Percentiles rank a stretch among this genome's conserved stretches.
Evolutionary conservation across 768 basidiomycete genomes (phyloP).

Genomic region (Lactarius sp.): DNA sequence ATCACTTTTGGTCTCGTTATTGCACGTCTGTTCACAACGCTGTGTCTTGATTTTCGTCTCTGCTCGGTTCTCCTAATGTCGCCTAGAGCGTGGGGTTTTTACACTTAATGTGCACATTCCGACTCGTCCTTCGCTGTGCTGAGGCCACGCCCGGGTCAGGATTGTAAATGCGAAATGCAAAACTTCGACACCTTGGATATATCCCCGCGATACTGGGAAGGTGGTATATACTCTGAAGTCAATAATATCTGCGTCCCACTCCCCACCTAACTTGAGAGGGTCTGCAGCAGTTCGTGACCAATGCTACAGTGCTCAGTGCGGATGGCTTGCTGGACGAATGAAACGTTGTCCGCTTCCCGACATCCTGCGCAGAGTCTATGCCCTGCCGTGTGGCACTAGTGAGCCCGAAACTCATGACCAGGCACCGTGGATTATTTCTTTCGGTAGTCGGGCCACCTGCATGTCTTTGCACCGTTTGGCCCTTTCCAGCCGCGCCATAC

Average conservation of each 20-base stretch:
- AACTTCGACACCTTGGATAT: background rate
- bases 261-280: background rate
- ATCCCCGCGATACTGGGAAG: background rate
- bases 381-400: background rate
- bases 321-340: too few relatives aligned
- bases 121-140: background rate
- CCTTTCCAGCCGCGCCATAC: background rate
- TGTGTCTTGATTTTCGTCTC: background rate
- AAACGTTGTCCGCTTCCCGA: too few relatives aligned
- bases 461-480: background rate
- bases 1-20: background rate
- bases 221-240: background rate
- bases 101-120: background rate
- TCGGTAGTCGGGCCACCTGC: background rate
- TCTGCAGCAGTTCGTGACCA: too few relatives aligned
- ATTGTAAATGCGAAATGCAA: background rate
- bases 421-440: background rate
- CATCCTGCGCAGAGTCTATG: too few relatives aligned
- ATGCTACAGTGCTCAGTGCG: too few relatives aligned
- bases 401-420: background rate
- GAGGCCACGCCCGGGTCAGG: background rate
- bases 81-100: background rate
- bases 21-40: background rate
- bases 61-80: background rate
- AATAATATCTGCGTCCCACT: background rate